phyloP scores from a whole-genome alignment of 2,329 filamentous ascomycete species.

The Claviceps quebecensis region DNA sequence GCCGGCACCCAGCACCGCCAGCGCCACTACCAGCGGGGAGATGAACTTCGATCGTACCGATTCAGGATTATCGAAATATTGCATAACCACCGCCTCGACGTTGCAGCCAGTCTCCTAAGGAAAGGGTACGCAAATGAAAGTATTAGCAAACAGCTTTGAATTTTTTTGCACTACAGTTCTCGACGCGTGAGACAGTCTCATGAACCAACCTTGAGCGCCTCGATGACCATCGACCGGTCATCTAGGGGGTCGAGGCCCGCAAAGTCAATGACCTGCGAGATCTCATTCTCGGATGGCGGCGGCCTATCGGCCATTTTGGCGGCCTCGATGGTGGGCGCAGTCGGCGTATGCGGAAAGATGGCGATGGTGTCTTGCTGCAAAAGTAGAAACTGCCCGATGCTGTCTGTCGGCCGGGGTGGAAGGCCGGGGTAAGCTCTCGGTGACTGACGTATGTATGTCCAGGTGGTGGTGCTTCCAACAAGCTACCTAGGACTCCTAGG shows the following conservation, averaged over 20 bases:
- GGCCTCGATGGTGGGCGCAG: neutral
- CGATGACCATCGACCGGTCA: conserved; percentile 26
- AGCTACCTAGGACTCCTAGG: too few relatives aligned
- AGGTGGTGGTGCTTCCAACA: too few relatives aligned
- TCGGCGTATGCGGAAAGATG: neutral
- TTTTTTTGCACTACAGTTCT: too few relatives aligned
- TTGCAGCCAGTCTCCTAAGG: conserved; percentile 28
- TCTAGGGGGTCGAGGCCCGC: conserved; percentile 19
- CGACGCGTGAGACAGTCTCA: too few relatives aligned
- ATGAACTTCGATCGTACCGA: conserved; percentile 13
- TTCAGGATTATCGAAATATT: conserved; percentile 36
- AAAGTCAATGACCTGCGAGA: conserved; percentile 29
- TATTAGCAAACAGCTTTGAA: too few relatives aligned
- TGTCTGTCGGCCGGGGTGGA: neutral
- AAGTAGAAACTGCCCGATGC: neutral
- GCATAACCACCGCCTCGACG: conserved; percentile 32
- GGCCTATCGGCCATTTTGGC: conserved; percentile 20
- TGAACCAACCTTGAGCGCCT: conserved; percentile 26
- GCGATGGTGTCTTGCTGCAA: neutral
- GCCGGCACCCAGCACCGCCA: neutral
- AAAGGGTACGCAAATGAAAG: too few relatives aligned
- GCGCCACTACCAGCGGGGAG: neutral
- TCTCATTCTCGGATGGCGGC: conserved; percentile 23
- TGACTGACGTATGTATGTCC: neutral
- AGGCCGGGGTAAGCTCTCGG: neutral